Percentiles rank a stretch among this genome's conserved stretches.
Conservation (phyloP, 495 filamentous ascomycete species). For the Penicillium crystallinum region DNA sequence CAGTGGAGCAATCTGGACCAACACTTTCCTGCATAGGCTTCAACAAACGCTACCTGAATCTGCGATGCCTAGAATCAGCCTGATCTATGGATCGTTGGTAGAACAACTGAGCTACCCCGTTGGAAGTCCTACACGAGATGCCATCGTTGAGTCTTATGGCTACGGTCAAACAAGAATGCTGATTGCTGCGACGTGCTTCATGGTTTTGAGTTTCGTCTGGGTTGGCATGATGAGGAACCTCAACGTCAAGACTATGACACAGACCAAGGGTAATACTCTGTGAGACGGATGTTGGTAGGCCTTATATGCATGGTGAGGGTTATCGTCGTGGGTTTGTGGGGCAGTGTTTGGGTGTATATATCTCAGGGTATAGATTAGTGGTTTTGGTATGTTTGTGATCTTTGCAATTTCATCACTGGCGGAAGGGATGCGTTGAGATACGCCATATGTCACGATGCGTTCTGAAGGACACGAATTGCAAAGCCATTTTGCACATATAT, state of each 20-base stretch:
- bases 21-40: conserved; percentile 51
- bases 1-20: conserved; percentile 62
- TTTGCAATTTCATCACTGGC: too few species aligned
- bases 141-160: conserved; percentile 53
- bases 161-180: conserved; percentile 52
- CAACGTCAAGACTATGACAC: conserved; percentile 32
- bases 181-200: conserved; percentile 41
- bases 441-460: too few species aligned
- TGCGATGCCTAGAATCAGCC: conserved; percentile 23
- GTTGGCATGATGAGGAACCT: conserved; percentile 51
- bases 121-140: conserved; percentile 44
- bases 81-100: conserved; percentile 51
- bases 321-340: too few species aligned
- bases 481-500: too few species aligned
- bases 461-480: too few species aligned
- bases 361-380: too few species aligned
- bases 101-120: conserved; percentile 48
- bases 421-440: too few species aligned
- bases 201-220: conserved; percentile 39
- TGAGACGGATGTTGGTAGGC: too few species aligned
- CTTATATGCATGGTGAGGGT: too few species aligned
- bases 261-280: neutral
- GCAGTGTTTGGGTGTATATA: too few species aligned
- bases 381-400: too few species aligned
- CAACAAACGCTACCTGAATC: conserved; percentile 49